Evolutionary conservation across 768 basidiomycete species (phyloP).

Genomic region (Suillus brevipes): DNA sequence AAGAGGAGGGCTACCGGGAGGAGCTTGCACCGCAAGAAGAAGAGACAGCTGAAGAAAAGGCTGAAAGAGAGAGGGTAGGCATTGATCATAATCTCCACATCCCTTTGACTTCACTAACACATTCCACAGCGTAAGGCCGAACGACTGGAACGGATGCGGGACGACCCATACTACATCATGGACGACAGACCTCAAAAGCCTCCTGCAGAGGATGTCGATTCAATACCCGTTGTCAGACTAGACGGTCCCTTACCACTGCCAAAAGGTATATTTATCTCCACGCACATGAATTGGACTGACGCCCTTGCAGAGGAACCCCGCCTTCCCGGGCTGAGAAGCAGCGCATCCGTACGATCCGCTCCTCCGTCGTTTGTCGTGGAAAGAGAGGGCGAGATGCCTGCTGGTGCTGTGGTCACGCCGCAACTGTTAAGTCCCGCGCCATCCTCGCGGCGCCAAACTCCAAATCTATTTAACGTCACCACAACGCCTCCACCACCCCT

Average conservation of each 20-base stretch:
- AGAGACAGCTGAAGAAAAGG: constrained; percentile 60
- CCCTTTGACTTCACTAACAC: constrained; percentile 13
- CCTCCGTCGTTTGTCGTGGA: constrained; percentile 64
- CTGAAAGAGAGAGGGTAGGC: constrained; percentile 65
- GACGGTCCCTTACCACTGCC: constrained; percentile 58
- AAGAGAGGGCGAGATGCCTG: constrained; percentile 84
- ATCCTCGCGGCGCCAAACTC: constrained; percentile 24
- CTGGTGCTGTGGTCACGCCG: constrained; percentile 38
- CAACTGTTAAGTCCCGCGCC: constrained; percentile 30
- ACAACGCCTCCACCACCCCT: constrained; percentile 38
- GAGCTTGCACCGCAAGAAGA: constrained; percentile 41
- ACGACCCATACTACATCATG: constrained; percentile 91
- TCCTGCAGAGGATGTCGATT: constrained; percentile 68
- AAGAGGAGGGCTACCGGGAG: constrained; percentile 22
- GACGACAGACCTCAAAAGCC: constrained; percentile 51
- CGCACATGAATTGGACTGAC: constrained; percentile 20
- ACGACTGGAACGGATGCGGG: constrained; percentile 69
- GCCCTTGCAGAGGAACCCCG: constrained; percentile 38
- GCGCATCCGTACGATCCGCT: constrained; percentile 38
- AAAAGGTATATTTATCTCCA: constrained; percentile 27
- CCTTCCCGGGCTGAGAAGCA: constrained; percentile 46
- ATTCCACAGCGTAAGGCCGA: constrained; percentile 66
- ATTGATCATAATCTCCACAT: background rate
- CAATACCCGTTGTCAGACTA: constrained; percentile 86
- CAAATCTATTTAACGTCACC: constrained; percentile 29